Percentiles rank a stretch among this genome's conserved stretches.
These are phyloP conservation scores for Diaporthe citrichinensis DNA, from an alignment of 2,329 filamentous ascomycete genomes.

Conservation along the genomic window DNA sequence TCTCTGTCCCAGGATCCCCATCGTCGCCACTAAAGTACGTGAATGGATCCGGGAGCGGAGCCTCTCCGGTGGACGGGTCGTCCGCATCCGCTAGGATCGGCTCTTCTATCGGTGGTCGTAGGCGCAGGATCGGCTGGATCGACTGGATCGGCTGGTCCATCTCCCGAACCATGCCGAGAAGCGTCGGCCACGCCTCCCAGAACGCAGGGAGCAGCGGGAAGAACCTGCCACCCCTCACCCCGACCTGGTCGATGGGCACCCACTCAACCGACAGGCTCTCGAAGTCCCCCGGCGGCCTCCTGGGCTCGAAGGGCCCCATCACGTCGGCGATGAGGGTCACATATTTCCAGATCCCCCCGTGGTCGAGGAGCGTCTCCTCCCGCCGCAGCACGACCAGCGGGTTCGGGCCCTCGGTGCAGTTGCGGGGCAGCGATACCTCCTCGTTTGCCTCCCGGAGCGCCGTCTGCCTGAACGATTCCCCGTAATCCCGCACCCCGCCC, in stretches of 20 bases:
- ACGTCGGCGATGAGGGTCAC: conserved; percentile 27
- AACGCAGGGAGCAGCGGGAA: conserved; percentile 23
- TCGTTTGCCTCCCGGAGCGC: conserved; percentile 32
- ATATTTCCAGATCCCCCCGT: conserved; percentile 15
- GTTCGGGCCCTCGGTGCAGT: neutral
- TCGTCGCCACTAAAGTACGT: neutral
- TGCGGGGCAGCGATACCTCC: conserved; percentile 9
- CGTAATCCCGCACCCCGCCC: conserved; percentile 9
- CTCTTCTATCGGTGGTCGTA: neutral
- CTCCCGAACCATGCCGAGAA: neutral
- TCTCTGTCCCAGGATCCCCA: neutral
- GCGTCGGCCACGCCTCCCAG: conserved; percentile 5
- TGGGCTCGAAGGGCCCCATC: neutral
- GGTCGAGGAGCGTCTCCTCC: neutral
- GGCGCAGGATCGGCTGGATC: no score
- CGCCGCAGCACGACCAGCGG: conserved; percentile 11
- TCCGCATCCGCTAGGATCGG: neutral
- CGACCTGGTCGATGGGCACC: conserved; percentile 25
- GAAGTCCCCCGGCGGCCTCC: neutral
- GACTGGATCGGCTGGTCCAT: no score
- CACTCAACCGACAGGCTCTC: conserved; percentile 27
- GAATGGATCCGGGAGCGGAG: neutral
- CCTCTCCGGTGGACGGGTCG: neutral
- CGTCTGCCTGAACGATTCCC: neutral
- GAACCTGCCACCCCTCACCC: neutral